Evolutionary conservation across 2,329 filamentous ascomycete genomes (phyloP).

Genomic region (Aaosphaeria pasadenensis): DNA sequence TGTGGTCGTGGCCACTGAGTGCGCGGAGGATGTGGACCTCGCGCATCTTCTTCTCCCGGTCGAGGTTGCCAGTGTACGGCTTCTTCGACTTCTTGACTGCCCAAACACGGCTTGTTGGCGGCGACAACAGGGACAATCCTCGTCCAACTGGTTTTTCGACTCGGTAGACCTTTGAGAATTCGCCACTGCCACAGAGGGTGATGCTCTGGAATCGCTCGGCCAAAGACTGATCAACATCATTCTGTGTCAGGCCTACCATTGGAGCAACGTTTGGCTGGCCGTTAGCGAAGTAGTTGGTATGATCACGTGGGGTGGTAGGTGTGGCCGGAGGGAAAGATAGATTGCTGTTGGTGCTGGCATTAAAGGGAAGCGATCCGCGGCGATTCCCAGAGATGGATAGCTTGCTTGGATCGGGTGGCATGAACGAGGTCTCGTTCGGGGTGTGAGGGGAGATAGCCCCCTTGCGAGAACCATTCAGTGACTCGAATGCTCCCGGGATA

Average conservation of each 20-base stretch:
- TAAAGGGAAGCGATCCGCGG: slow-evolving; percentile 37
- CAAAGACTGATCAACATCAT: slow-evolving; percentile 72
- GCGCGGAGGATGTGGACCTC: slow-evolving; percentile 78
- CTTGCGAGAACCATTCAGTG: slow-evolving; percentile 41
- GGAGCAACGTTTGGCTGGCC: slow-evolving; percentile 57
- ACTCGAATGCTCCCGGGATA: slow-evolving; percentile 19
- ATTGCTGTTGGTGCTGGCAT: slow-evolving; percentile 26
- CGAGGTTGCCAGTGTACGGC: slow-evolving; percentile 71
- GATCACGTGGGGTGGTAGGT: slow-evolving; percentile 66
- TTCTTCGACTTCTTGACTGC: slow-evolving; percentile 92
- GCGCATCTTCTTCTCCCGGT: slow-evolving; percentile 78
- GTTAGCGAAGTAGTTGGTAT: slow-evolving; percentile 56
- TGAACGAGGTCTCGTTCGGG: slow-evolving; percentile 65
- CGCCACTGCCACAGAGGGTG: slow-evolving; percentile 73
- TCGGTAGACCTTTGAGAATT: slow-evolving; percentile 90
- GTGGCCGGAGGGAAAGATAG: slow-evolving; percentile 70
- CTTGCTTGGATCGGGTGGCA: slow-evolving; percentile 76
- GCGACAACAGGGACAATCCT: slow-evolving; percentile 26
- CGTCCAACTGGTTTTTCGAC: slow-evolving; percentile 55
- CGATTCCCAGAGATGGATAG: slow-evolving; percentile 70
- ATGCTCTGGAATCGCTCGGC: slow-evolving; percentile 76
- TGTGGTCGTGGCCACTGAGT: slow-evolving; percentile 78
- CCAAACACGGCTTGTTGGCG: slow-evolving; percentile 56
- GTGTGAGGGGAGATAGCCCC: slow-evolving; percentile 71
- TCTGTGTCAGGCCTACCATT: slow-evolving; percentile 65